Evolutionary conservation across 2,329 filamentous ascomycete genomes (phyloP).

Genomic region (Botrytis deweyae): DNA sequence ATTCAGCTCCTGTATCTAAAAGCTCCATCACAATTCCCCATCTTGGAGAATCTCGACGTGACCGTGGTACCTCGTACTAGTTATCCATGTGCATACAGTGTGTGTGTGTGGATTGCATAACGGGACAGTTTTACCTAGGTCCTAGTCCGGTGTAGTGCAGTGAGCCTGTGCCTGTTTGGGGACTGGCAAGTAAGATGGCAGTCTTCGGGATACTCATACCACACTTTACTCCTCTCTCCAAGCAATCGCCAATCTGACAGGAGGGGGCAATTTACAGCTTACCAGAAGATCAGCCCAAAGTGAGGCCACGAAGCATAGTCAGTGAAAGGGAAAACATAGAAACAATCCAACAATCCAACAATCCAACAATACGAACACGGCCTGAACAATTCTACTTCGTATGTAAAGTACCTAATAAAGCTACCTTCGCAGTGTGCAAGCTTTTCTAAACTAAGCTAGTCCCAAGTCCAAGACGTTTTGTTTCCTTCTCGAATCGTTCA

Average conservation of each 20-base stretch:
- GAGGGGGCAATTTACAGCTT: not conserved
- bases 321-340: not conserved
- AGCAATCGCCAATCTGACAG: constrained; percentile 16
- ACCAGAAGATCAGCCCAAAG: not conserved
- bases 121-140: not conserved
- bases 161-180: not conserved
- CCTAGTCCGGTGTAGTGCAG: not conserved
- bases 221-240: not conserved
- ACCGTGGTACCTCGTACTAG: constrained; percentile 1
- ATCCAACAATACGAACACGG: not conserved
- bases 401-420: not conserved
- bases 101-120: constrained; percentile 1
- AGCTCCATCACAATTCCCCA: constrained; percentile 4
- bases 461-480: not conserved
- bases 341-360: not conserved
- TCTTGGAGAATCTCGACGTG: not conserved
- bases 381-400: not conserved
- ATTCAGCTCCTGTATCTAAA: not conserved
- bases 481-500: not conserved
- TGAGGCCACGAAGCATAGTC: not conserved
- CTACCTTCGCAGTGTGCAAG: not conserved
- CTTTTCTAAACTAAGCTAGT: not conserved
- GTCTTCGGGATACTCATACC: not conserved
- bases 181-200: not conserved
- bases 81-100: constrained; percentile 4